Base-by-base conservation (phyloP, 257 asterid genomes). In the Fraxinus americana region DNA sequence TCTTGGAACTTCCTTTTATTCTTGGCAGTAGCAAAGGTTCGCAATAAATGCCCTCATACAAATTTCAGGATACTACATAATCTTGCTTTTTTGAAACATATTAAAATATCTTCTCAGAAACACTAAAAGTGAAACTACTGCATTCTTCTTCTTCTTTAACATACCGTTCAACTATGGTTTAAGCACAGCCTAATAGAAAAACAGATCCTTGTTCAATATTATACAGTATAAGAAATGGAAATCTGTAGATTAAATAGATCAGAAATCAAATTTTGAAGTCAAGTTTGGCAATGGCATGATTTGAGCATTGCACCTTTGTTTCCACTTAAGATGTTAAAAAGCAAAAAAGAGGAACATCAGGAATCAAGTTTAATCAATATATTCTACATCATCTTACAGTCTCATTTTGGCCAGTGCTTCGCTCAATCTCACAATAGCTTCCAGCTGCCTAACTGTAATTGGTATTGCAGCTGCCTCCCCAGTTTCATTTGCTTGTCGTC, bases 361-460 rank as follows among this genome's bases (percentile, higher is more conserved):
- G 29, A 17, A 19, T 16, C 27, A 54, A 14, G 25, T 54, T 54
- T 54, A 54, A 54, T n/a, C 65, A 48, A 54, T 5, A 57, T n/a
- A 57, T 17, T 57, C 66, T 57, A 27, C 25, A 41, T 57, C 79
- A 80, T 88, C 99, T 91, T 90, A 95, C 99, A 93, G 89, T 61
- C 94, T 88, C 98, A 95, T 93, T 87, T 76, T 93, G 61, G 99
- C 99, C 30, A 91, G 96, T 74, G 99, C 82, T 85, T 95, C 99
- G 61, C 99, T 95, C 89, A 95, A 82, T 84, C 98, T 91, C 86
- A 93, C 97, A 48, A 95, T 86, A 71, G 99, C 99, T 83, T 95
- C 99, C 77, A 95, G 87, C 88, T 95, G 99, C 90, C 98, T 88
- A 81, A 95, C 99, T 19, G 99, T 95, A 74, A 95, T 95, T 80